Percentiles rank a stretch among this genome's conserved stretches.
Evolutionary conservation across 768 basidiomycete species (phyloP).

Genomic region (Russula compacta): DNA sequence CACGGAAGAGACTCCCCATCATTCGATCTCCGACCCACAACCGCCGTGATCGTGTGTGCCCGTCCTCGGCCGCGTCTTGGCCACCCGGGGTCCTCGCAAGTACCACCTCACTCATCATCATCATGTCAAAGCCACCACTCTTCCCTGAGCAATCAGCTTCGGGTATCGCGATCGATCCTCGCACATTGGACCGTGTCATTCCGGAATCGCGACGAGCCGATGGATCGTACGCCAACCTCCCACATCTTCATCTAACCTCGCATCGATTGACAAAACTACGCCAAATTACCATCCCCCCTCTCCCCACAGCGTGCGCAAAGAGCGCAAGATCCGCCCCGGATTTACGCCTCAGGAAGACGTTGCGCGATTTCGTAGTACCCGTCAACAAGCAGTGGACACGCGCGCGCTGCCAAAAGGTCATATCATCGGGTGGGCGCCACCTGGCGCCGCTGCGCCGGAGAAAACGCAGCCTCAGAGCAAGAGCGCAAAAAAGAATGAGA

Average conservation of each 20-base stretch:
- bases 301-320: conserved; percentile 63
- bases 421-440: conserved; percentile 60
- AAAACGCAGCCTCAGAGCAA: conserved; percentile 32
- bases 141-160: conserved; percentile 60
- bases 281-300: not conserved
- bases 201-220: conserved; percentile 76
- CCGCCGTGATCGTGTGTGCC: too few relatives aligned
- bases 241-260: not conserved
- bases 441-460: conserved; percentile 41
- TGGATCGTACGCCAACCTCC: conserved; percentile 57
- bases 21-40: conserved; percentile 8
- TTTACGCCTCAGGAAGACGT: conserved; percentile 95
- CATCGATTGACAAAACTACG: conserved; percentile 1
- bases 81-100: not conserved
- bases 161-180: conserved; percentile 80
- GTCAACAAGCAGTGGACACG: conserved; percentile 64
- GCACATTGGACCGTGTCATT: conserved; percentile 80
- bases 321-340: conserved; percentile 83
- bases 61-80: not conserved
- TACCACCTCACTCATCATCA: not conserved
- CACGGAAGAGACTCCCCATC: not conserved
- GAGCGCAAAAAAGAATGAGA: conserved; percentile 67
- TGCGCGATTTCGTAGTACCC: conserved; percentile 70
- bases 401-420: conserved; percentile 64
- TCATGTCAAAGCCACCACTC: conserved; percentile 46